Conservation (phyloP, 805 yeast species). For the Metschnikowia baotianmanensis region DNA sequence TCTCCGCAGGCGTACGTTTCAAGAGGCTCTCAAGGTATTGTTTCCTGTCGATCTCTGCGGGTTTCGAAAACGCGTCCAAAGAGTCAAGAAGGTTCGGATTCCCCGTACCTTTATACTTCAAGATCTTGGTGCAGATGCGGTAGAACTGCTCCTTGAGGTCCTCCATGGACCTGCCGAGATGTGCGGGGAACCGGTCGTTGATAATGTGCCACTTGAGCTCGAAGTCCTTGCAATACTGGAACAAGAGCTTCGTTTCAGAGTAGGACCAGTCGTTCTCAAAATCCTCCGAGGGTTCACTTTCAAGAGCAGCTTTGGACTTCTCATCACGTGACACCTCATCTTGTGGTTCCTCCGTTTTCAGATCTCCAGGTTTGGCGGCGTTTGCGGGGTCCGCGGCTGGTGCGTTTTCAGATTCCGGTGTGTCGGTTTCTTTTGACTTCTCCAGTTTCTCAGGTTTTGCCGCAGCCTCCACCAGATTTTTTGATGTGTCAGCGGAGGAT, state of each 20-base stretch:
- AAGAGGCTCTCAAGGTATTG: constrained; percentile 73
- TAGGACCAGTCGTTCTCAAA: constrained; percentile 57
- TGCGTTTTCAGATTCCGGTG: no score
- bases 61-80: constrained; percentile 61
- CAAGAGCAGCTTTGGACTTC: background rate
- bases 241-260: constrained; percentile 77
- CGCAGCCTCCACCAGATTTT: no score
- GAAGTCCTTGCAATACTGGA: constrained; percentile 58
- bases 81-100: constrained; percentile 53
- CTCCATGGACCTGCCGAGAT: constrained; percentile 52
- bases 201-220: constrained; percentile 71
- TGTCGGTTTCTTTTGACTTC: no score
- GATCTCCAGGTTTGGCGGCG: no score
- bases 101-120: constrained; percentile 42
- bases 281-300: no score
- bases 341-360: no score
- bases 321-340: no score
- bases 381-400: no score
- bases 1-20: constrained; percentile 89
- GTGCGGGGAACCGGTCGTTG: constrained; percentile 52
- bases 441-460: no score
- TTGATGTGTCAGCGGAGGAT: no score
- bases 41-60: constrained; percentile 76
- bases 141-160: constrained; percentile 85
- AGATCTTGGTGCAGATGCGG: constrained; percentile 51